Base-by-base conservation (phyloP, 2,329 filamentous ascomycete species). In the Cytospora schulzeri region DNA sequence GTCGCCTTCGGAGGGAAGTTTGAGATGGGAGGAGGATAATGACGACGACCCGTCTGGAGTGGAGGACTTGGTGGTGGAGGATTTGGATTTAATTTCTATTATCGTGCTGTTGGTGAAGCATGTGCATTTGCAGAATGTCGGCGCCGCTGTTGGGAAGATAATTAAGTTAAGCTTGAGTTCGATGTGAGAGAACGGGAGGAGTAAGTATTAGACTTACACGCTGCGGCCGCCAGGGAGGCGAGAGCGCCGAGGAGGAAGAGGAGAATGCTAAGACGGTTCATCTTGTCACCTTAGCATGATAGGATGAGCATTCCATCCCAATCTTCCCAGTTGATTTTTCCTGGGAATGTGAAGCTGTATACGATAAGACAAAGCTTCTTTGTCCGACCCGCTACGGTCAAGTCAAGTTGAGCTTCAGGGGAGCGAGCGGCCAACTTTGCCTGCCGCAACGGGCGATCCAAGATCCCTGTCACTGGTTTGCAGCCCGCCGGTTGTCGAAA, bases 41-140 rank as follows among this genome's bases (percentile, higher is more conserved):
- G 61, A 66, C 73, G 68, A 60, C 76, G 70, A 65, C 80, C 75
- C 4, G 83, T 14, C 4, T 45, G 41, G 7, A 19, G 41, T 45
- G 41, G 45, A 22, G 8, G 81, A n/a, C 80, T 83, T 12, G 88
- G 81, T 17, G 83, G 80, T 55, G 52, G 62, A 41, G 28, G 62
- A 61, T 31, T 63, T 66, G 29, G 63, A 54, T 8, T 63, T 67
- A 26, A 67, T 67, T 9, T 67, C 66, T 72, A 89, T 87, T 71
- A 89, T 87, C 69, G 86, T 89, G 80, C 84, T 87, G 78, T 89
- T 89, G 70, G 85, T 85, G 78, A 88, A 88, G 78, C 87, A 89
- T 69, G 85, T 89, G 77, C 87, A 89, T 81, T 89, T 89, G 80
- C 87, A 89, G 74, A 89, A 89, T 2, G 84, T 85, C 22, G 85